Evolutionary conservation across 352 stramenopile species (phyloP).

Genomic region (Phytopythium sindhum): DNA sequence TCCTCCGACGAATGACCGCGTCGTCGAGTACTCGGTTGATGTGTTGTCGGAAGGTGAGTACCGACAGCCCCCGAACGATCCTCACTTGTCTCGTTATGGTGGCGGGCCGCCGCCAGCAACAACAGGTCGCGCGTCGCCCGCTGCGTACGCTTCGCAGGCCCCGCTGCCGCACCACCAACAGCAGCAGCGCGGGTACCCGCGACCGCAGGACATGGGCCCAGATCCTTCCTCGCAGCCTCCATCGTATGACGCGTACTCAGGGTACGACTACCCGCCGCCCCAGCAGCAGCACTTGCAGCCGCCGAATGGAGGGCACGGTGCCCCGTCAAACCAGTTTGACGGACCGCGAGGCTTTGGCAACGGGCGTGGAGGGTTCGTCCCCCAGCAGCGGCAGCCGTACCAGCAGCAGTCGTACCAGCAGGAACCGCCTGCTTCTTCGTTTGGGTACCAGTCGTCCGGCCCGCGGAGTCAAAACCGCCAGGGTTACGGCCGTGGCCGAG

Average conservation of each 20-base stretch:
- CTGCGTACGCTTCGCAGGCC: neutral
- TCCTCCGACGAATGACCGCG: neutral
- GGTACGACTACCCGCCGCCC: neutral
- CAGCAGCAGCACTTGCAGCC: constrained; percentile 6
- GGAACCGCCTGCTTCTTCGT: constrained; percentile 8
- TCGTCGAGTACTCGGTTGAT: constrained; percentile 1
- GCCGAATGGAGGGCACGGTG: neutral
- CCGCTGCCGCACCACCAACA: neutral
- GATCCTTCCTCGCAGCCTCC: neutral
- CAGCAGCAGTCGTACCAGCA: constrained; percentile 15
- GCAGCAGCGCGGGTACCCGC: constrained; percentile 6
- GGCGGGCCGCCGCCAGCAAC: constrained; percentile 9
- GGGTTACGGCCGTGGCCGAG: constrained; percentile 27
- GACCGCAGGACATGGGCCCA: neutral
- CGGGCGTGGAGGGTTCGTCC: neutral
- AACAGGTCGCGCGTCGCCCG: constrained; percentile 2
- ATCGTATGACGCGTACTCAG: neutral
- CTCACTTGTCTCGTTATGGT: constrained; percentile 11
- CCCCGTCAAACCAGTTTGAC: neutral
- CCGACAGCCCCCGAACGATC: constrained; percentile 14
- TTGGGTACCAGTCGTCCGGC: neutral
- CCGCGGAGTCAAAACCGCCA: constrained; percentile 15
- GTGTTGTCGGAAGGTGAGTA: constrained; percentile 2
- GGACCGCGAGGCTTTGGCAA: neutral
- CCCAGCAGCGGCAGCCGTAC: constrained; percentile 8